A percentile compares a stretch with the other conserved stretches of the same genome.
Conservation (phyloP, 192 early-diverging fungal genomes). For the Geosiphon pyriformis region DNA sequence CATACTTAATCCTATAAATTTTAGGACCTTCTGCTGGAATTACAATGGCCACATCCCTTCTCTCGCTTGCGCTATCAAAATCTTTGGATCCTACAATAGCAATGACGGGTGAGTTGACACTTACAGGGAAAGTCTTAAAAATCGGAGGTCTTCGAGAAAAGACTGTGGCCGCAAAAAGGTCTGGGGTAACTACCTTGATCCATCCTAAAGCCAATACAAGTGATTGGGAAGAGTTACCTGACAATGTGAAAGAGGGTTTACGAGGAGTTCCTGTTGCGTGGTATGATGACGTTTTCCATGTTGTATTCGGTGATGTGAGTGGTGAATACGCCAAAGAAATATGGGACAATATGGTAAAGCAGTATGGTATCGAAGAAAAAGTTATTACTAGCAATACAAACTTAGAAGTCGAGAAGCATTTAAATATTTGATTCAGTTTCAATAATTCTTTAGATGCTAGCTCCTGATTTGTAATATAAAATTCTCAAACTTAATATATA, state of each 20-base stretch:
- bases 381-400: too few relatives aligned
- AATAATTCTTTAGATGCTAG: too few relatives aligned
- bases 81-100: conserved; percentile 76
- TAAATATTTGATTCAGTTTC: too few relatives aligned
- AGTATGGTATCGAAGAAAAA: conserved; percentile 20
- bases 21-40: conserved; percentile 88
- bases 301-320: conserved; percentile 40
- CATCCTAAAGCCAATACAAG: conserved; percentile 85
- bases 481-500: too few relatives aligned
- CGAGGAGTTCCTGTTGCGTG: conserved; percentile 74
- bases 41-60: conserved; percentile 92
- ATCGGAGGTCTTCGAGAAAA: conserved; percentile 98
- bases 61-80: conserved; percentile 84
- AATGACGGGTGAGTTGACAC: conserved; percentile 98
- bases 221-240: conserved; percentile 96
- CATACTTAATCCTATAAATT: not conserved
- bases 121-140: conserved; percentile 95
- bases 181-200: conserved; percentile 81
- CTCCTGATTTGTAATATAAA: too few relatives aligned
- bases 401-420: too few relatives aligned
- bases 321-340: conserved; percentile 30
- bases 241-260: conserved; percentile 86
- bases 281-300: conserved; percentile 70
- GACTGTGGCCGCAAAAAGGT: conserved; percentile 94
- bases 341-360: conserved; percentile 29